Conservation (phyloP, 2,329 filamentous ascomycete species). For the Trichoderma cornu-damae region DNA sequence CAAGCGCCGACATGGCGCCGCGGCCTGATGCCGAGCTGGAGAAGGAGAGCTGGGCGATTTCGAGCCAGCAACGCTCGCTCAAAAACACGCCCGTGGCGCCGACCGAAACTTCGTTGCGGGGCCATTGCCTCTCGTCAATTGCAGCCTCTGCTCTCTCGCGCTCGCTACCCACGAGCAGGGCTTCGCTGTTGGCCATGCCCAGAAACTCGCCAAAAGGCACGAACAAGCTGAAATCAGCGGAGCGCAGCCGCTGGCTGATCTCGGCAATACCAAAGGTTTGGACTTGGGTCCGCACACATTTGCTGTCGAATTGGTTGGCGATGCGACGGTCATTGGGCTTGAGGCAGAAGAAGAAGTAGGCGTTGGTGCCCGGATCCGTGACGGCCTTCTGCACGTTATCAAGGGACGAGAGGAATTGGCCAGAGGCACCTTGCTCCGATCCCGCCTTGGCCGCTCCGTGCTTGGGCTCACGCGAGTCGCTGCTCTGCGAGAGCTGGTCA, state of each 20-base stretch:
- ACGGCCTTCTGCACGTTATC: conserved; percentile 89
- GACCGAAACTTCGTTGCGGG: conserved; percentile 80
- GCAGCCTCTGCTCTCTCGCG: conserved; percentile 85
- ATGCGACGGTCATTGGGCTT: conserved; percentile 97
- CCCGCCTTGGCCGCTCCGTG: conserved; percentile 23
- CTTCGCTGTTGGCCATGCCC: conserved; percentile 77
- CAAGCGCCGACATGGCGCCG: conserved; percentile 39
- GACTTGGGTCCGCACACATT: conserved; percentile 90
- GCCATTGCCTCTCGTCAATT: conserved; percentile 91
- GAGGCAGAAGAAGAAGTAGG: conserved; percentile 94
- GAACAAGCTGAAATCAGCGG: conserved; percentile 94
- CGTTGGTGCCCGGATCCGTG: conserved; percentile 75
- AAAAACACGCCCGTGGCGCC: conserved; percentile 93
- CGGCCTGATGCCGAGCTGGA: conserved; percentile 47
- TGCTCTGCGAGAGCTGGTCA: conserved; percentile 46
- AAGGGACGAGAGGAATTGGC: conserved; percentile 82
- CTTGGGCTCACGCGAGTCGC: conserved; percentile 44
- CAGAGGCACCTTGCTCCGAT: conserved; percentile 78
- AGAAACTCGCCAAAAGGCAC: conserved; percentile 94
- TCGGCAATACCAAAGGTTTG: conserved; percentile 96
- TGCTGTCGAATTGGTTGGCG: conserved; percentile 98
- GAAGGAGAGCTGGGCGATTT: conserved; percentile 72
- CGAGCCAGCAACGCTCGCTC: conserved; percentile 92
- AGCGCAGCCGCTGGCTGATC: conserved; percentile 86
- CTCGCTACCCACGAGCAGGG: conserved; percentile 83